Conservation (phyloP, 805 yeast genomes). For the Lachancea dasiensis region DNA sequence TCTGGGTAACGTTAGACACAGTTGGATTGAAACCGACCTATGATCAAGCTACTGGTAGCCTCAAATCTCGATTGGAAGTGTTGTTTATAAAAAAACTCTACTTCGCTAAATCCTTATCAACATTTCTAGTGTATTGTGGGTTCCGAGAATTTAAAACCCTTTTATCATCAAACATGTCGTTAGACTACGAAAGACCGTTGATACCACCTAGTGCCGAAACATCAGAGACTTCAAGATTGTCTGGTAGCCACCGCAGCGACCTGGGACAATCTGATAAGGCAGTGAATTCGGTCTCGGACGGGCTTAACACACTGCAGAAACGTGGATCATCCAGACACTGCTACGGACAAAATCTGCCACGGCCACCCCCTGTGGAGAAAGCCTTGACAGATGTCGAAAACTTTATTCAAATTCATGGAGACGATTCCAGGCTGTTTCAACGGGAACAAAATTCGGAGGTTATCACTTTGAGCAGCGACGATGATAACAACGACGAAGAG, state of each 20-base stretch:
- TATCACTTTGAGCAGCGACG: constrained; percentile 6
- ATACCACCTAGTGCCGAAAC: constrained; percentile 27
- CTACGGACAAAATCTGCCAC: constrained; percentile 6
- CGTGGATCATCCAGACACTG: constrained; percentile 7
- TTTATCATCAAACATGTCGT: constrained; percentile 3
- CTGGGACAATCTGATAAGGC: constrained; percentile 5
- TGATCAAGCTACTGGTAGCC: constrained; percentile 2
- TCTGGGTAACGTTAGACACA: neutral
- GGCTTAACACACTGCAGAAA: neutral
- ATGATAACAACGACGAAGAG: constrained; percentile 1
- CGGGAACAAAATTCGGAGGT: constrained; percentile 5
- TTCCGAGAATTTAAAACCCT: neutral
- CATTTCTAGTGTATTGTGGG: too few species aligned
- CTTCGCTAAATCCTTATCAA: too few species aligned
- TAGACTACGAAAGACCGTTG: constrained; percentile 21
- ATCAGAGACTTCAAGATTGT: constrained; percentile 12
- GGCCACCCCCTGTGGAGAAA: constrained; percentile 20
- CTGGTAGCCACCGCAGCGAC: neutral
- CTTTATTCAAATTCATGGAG: constrained; percentile 23
- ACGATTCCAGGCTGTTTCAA: constrained; percentile 3
- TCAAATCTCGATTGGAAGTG: neutral
- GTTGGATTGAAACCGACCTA: neutral
- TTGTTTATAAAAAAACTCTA: too few species aligned
- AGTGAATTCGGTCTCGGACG: constrained; percentile 7
- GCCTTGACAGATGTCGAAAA: constrained; percentile 31